phyloP scores from a whole-genome alignment of 202 grass and related monocot species.

The Alloteropsis angusta region DNA sequence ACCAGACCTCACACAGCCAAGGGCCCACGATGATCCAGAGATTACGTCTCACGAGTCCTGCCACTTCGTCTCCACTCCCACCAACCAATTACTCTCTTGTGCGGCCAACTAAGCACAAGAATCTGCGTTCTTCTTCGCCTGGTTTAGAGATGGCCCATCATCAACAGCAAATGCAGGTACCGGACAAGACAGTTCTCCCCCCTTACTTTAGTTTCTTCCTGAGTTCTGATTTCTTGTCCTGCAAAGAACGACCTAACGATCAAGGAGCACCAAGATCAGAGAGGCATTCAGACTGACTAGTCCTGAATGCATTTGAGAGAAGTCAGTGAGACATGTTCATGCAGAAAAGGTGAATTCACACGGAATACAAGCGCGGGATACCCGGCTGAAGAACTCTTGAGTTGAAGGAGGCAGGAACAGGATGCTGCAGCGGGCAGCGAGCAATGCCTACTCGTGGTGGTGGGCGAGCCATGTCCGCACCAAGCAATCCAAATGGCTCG shows the following conservation, averaged over 20 bases:
- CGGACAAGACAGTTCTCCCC: neutral
- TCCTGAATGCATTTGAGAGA: neutral
- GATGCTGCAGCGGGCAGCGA: slow-evolving; percentile 74
- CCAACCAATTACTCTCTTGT: neutral
- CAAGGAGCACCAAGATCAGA: neutral
- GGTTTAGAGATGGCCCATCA: neutral
- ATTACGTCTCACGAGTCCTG: neutral
- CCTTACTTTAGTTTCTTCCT: neutral
- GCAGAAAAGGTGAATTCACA: neutral
- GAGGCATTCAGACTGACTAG: neutral
- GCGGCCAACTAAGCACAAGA: neutral
- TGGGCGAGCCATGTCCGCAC: slow-evolving; percentile 90
- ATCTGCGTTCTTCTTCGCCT: neutral
- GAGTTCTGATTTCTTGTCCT: neutral
- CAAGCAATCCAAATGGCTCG: slow-evolving; percentile 96
- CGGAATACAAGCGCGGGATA: neutral
- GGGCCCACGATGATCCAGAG: neutral
- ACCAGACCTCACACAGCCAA: neutral
- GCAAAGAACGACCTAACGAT: neutral
- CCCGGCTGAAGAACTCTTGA: neutral
- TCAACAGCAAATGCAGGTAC: neutral
- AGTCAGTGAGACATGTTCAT: neutral
- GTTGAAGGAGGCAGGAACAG: neutral
- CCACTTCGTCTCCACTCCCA: slow-evolving; percentile 33
- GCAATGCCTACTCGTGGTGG: slow-evolving; percentile 87